Conservation (phyloP, 2,329 filamentous ascomycete species). For the Dothiorella sarmentorum region DNA sequence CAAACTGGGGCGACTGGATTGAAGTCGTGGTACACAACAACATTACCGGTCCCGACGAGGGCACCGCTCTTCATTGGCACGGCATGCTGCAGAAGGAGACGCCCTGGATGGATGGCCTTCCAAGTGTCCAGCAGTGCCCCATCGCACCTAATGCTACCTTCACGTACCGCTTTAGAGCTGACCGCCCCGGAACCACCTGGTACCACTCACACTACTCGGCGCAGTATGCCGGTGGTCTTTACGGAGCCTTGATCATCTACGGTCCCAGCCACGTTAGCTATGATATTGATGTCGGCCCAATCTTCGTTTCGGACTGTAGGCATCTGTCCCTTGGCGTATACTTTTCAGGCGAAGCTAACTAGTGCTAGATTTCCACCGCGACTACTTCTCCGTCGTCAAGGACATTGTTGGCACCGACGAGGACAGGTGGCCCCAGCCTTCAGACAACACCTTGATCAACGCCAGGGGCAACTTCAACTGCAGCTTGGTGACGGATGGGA, state of each 20-base stretch:
- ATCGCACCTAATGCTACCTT: conserved; percentile 31
- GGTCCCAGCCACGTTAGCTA: conserved; percentile 25
- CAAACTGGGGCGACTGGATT: conserved; percentile 33
- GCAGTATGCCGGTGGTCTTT: conserved; percentile 29
- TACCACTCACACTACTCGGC: conserved; percentile 26
- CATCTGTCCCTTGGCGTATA: no score
- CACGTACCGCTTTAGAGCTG: conserved; percentile 29
- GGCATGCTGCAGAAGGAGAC: conserved; percentile 31
- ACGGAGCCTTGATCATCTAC: conserved; percentile 29
- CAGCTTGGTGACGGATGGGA: conserved; percentile 23
- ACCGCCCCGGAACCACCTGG: conserved; percentile 31
- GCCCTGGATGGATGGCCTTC: conserved; percentile 36
- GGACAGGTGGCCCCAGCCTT: no score
- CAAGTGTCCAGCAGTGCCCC: conserved; percentile 33
- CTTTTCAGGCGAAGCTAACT: no score
- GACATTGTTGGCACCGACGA: not conserved
- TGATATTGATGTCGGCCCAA: conserved; percentile 28
- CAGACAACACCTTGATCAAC: conserved; percentile 28
- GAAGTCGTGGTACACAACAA: conserved; percentile 21
- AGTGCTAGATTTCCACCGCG: conserved; percentile 51
- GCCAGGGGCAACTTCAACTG: conserved; percentile 30
- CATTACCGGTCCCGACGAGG: conserved; percentile 22
- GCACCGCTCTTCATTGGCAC: conserved; percentile 34
- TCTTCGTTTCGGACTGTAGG: conserved; percentile 24
- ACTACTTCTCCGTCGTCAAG: not conserved